These are phyloP conservation scores for Botrytis pseudocinerea DNA, from an alignment of 2,329 filamentous ascomycete species.

Conservation along the genomic window DNA sequence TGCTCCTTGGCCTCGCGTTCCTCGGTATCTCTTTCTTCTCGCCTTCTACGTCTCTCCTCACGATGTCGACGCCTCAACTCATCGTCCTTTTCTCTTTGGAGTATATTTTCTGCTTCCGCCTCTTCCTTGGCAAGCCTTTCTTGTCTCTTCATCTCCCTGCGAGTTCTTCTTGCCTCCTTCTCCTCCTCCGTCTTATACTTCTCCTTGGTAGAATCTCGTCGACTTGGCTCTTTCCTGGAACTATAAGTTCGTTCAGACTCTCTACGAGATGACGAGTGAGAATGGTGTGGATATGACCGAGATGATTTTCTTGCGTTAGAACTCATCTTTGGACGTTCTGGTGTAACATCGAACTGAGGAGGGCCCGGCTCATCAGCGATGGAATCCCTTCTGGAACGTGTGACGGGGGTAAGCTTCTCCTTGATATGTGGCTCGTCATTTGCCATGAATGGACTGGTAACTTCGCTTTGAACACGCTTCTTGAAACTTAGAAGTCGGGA, in stretches of 20 bases:
- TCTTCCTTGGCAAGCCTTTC: conserved; percentile 16
- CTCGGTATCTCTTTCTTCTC: conserved; percentile 13
- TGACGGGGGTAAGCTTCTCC: conserved; percentile 24
- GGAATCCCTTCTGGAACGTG: conserved; percentile 4
- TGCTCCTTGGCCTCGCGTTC: conserved; percentile 13
- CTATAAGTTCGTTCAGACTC: conserved; percentile 6
- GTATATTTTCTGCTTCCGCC: conserved; percentile 2
- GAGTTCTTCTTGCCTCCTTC: conserved; percentile 31
- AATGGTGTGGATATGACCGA: conserved; percentile 21
- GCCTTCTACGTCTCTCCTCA: conserved; percentile 12
- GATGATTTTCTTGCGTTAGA: conserved; percentile 12
- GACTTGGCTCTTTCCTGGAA: conserved; percentile 23
- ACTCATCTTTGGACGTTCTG: conserved; percentile 11
- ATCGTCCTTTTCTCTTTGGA: conserved; percentile 20
- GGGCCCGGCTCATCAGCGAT: conserved; percentile 2
- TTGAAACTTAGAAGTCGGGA: conserved; percentile 15
- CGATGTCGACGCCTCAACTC: conserved; percentile 8
- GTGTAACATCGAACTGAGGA: conserved; percentile 17
- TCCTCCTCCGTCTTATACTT: conserved; percentile 33
- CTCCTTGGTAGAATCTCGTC: conserved; percentile 25
- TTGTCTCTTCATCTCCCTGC: conserved; percentile 33
- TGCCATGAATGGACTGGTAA: conserved; percentile 34
- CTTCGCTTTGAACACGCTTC: conserved; percentile 30
- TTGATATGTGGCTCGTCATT: conserved; percentile 34
- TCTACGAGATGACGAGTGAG: conserved; percentile 18